Conservation (phyloP, 2,329 filamentous ascomycete genomes). For the Pestalotiopsis sp. region DNA sequence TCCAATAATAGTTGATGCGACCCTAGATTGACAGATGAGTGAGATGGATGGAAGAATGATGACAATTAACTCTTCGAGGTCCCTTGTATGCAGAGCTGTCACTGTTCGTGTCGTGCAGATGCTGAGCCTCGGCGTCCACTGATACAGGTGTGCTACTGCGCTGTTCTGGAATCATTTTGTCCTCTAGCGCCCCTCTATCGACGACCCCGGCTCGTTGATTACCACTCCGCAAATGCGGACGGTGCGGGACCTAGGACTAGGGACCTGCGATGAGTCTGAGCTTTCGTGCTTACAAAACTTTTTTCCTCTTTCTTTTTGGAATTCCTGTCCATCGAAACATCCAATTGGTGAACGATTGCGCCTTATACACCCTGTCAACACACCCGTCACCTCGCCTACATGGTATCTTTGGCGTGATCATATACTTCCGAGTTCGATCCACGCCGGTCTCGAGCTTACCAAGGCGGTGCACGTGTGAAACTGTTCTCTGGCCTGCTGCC, state of each 20-base stretch:
- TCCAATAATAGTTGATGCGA: not conserved
- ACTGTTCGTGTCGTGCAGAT: too few relatives aligned
- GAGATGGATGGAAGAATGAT: not conserved
- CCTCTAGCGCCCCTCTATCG: not conserved
- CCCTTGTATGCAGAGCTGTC: too few relatives aligned
- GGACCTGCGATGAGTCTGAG: not conserved
- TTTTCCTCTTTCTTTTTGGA: not conserved
- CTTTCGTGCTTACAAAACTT: not conserved
- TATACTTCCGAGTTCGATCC: not conserved
- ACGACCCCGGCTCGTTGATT: not conserved
- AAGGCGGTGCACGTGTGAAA: not conserved
- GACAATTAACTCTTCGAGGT: not conserved
- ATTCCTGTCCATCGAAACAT: not conserved
- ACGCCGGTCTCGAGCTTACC: not conserved
- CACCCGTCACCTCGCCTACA: too few relatives aligned
- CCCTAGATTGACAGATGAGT: not conserved
- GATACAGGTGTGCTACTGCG: too few relatives aligned
- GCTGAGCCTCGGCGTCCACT: too few relatives aligned
- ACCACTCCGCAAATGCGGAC: not conserved
- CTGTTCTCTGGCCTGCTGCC: not conserved
- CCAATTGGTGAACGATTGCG: not conserved
- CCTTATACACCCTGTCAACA: not conserved
- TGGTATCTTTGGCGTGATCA: not conserved
- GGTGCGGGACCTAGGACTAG: not conserved
- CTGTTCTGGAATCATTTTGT: not conserved